phyloP scores from a whole-genome alignment of 352 stramenopile genomes.

The Globisporangium megalacanthum region DNA sequence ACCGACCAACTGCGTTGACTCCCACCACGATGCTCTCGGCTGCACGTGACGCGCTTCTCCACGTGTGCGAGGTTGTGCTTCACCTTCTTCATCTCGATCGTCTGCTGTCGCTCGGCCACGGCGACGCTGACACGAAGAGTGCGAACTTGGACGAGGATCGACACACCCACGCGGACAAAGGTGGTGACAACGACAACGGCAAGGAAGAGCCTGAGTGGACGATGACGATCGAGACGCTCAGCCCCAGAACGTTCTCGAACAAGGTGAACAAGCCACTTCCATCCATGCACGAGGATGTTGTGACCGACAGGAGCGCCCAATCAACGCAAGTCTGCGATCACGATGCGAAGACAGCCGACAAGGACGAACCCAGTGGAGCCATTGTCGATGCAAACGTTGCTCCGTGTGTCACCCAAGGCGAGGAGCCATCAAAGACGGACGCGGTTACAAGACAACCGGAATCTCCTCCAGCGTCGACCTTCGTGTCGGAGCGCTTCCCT shows the following conservation, averaged over 20 bases:
- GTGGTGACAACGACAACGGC: not conserved
- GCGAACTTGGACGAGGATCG: not conserved
- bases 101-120: not conserved
- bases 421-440: too few relatives aligned
- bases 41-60: conserved; percentile 4
- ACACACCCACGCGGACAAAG: not conserved
- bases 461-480: too few relatives aligned
- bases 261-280: not conserved
- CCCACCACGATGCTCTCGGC: conserved; percentile 2
- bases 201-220: conserved; percentile 11
- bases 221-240: conserved; percentile 5
- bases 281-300: not conserved
- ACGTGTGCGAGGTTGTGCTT: conserved; percentile 12
- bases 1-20: not conserved
- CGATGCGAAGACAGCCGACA: too few relatives aligned
- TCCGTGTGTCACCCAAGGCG: too few relatives aligned
- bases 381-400: too few relatives aligned
- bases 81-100: conserved; percentile 18
- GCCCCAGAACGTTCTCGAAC: not conserved
- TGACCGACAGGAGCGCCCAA: not conserved
- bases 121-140: not conserved
- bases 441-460: too few relatives aligned
- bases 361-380: too few relatives aligned
- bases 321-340: not conserved
- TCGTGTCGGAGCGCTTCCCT: too few relatives aligned